phyloP scores from a whole-genome alignment of 2,329 filamentous ascomycete genomes.

The Pseudovirgaria hyperparasitica region DNA sequence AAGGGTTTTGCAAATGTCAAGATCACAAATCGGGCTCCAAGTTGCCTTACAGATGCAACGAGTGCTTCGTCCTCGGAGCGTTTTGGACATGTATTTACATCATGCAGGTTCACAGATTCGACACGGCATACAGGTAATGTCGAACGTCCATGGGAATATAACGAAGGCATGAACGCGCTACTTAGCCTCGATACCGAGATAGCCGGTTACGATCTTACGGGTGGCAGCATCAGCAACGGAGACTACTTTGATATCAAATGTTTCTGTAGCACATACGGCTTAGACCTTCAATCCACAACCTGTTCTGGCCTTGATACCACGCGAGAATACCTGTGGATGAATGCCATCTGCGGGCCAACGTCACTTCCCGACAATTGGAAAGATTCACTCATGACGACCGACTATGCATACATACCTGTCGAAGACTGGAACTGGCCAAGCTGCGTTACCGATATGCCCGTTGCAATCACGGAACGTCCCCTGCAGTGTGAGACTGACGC shows the following conservation, averaged over 20 bases:
- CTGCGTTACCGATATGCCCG: constrained; percentile 12
- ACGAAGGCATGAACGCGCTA: constrained; percentile 12
- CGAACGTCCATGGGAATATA: constrained; percentile 22
- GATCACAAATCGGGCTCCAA: constrained; percentile 14
- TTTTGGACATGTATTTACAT: constrained; percentile 17
- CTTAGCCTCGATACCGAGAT: constrained; percentile 18
- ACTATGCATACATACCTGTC: constrained; percentile 14
- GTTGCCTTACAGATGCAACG: constrained; percentile 13
- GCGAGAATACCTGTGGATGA: constrained; percentile 18
- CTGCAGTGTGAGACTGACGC: constrained; percentile 18
- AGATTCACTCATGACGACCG: constrained; percentile 13
- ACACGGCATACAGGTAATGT: constrained; percentile 18
- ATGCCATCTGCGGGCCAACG: constrained; percentile 16
- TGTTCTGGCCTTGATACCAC: constrained; percentile 14
- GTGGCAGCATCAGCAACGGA: constrained; percentile 8
- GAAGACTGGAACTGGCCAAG: constrained; percentile 18
- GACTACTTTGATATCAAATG: constrained; percentile 21
- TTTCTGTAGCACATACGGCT: constrained; percentile 15
- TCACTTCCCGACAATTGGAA: constrained; percentile 15
- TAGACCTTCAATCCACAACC: constrained; percentile 8
- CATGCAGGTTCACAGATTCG: constrained; percentile 16
- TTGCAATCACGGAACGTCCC: constrained; percentile 9
- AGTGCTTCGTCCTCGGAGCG: constrained; percentile 11
- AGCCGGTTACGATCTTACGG: constrained; percentile 18
- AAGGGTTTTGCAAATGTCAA: constrained; percentile 13